Evolutionary conservation across 192 early-diverging fungal species (phyloP), one percentile per base, ranked within the genome.

Genomic region (Chytriomyces confervae): DNA sequence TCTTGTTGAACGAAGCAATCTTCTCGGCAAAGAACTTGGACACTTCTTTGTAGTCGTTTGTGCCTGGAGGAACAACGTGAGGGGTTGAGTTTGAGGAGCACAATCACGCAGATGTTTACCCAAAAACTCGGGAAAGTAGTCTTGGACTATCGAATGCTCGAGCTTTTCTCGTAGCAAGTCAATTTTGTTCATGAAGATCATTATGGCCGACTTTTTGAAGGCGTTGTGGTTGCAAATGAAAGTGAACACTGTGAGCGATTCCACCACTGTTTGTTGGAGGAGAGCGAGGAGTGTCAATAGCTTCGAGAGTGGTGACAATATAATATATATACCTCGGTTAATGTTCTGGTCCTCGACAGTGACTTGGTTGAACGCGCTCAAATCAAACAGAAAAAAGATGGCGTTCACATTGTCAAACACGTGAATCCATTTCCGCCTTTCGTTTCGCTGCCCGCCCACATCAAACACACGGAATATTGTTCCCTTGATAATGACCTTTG

Each of bases 141-240:
- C 84, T 77, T 91, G 86, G 36, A 97, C 82, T 36, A 94, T 94
- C 61, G 92, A 88, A 79, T 87, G 84, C 44, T 87, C 84, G 77
- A 97, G 82, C 78, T 97, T 97, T 46, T 86, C 86, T 62, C 88
- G 89, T 76, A 97, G 95, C 46, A 97, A 81, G 76, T 97, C 96
- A 60, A 95, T 91, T 77, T 97, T 97, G 89, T 97, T 97, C 72
- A 97, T 85, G 81, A 97, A 97, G 9, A 97, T 83, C 66, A 97
- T 94, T 69, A 97, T 95, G 8, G 94, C 93, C 23, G 94, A 95
- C 66, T 92, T 91, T 69, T 96, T 79, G 84, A 97, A 97, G 93
- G 95, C 95, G 69, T 94, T 87, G 81, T 93, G 94, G 82, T 96
- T 96, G 75, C 95, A 93, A 43, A 97, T 90, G 13, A 93, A 96